phyloP scores from a whole-genome alignment of 495 filamentous ascomycete genomes.

The Tuber umbilicatum region DNA sequence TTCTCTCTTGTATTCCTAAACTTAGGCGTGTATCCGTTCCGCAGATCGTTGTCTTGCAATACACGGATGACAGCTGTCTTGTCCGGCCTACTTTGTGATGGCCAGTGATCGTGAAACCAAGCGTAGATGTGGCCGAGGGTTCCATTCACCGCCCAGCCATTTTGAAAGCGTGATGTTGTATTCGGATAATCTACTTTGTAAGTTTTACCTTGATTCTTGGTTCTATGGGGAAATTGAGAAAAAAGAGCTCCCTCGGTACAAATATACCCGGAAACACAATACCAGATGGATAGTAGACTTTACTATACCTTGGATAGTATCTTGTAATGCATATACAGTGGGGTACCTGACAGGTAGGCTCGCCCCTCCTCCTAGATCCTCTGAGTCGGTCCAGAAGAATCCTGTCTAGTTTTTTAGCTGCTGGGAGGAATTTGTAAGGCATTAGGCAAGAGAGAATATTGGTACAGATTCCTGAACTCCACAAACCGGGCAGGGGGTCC shows the following conservation, averaged over 20 bases:
- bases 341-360: background rate
- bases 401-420: background rate
- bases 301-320: background rate
- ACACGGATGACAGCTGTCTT: slow-evolving; percentile 1
- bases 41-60: slow-evolving; percentile 3
- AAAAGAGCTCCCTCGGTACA: background rate
- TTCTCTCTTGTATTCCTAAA: slow-evolving; percentile 1
- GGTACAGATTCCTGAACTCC: background rate
- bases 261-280: background rate
- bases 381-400: background rate
- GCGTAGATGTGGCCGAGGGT: background rate
- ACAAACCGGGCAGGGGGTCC: background rate
- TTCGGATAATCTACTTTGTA: background rate
- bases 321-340: background rate
- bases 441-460: background rate
- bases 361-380: background rate
- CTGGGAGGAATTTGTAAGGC: background rate
- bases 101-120: background rate
- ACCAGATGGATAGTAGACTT: background rate
- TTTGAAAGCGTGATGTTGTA: background rate
- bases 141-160: background rate
- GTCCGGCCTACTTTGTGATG: background rate
- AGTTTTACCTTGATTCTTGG: background rate
- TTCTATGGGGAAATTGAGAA: background rate
- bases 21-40: background rate